These are phyloP conservation scores for Populus alba DNA, from an alignment of 345 rosid genomes.

Conservation along the genomic window DNA sequence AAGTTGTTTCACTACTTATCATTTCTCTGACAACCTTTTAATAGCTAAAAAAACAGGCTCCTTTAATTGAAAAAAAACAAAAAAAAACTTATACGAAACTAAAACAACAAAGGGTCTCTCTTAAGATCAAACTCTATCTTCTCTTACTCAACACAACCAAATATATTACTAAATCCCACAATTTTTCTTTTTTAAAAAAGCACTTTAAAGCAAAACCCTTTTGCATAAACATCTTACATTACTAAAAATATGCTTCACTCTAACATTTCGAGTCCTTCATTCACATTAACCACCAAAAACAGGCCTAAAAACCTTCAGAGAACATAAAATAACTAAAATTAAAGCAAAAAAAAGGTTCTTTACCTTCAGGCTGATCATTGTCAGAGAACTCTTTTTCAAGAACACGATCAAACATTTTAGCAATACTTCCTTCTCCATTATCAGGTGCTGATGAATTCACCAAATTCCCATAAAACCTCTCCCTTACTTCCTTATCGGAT, in stretches of 20 bases:
- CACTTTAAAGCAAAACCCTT: neutral
- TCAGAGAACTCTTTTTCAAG: conserved; percentile 93
- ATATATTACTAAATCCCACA: neutral
- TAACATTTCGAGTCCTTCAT: neutral
- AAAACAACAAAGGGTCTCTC: neutral
- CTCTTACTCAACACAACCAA: neutral
- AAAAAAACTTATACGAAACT: no score
- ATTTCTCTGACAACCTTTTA: neutral
- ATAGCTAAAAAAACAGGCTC: neutral
- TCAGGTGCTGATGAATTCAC: conserved; percentile 66
- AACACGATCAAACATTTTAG: conserved; percentile 90
- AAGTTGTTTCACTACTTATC: no score
- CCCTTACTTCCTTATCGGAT: conserved; percentile 85
- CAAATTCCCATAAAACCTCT: conserved; percentile 84
- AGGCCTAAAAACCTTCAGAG: neutral
- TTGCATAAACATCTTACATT: neutral
- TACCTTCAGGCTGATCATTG: conserved; percentile 89
- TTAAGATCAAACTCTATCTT: neutral
- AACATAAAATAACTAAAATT: neutral
- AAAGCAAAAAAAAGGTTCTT: neutral
- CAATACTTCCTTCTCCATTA: conserved; percentile 71
- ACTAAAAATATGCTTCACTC: neutral
- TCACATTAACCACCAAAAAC: neutral
- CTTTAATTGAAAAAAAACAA: no score
- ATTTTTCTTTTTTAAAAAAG: neutral